Evolutionary conservation across 352 stramenopile species (phyloP).

Genomic region (Paralagenidium karlingii): DNA sequence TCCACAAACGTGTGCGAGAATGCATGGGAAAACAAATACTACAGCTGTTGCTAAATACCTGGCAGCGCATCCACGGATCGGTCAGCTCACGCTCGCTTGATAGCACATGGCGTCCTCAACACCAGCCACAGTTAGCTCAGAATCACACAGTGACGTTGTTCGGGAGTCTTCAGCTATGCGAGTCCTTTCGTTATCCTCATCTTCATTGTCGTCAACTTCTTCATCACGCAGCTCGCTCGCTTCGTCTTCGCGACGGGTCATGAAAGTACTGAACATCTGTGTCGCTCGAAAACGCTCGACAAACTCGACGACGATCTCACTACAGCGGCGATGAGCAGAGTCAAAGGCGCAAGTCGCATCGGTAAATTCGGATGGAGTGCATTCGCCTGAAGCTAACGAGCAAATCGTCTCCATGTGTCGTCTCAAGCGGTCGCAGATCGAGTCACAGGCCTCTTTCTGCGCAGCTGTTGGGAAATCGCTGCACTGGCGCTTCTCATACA

Average conservation of each 20-base stretch:
- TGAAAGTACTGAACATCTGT: conserved; percentile 78
- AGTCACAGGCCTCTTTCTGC: conserved; percentile 57
- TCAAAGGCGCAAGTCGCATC: conserved; percentile 5
- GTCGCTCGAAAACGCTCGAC: conserved; percentile 55
- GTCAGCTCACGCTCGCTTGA: no score
- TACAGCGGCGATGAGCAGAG: conserved; percentile 13
- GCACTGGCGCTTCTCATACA: conserved; percentile 35
- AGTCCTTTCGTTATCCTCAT: conserved; percentile 14
- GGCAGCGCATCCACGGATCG: no score
- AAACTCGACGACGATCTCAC: conserved; percentile 41
- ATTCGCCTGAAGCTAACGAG: conserved; percentile 22
- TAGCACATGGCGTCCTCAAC: no score
- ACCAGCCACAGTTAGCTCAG: no score
- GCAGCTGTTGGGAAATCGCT: conserved; percentile 50
- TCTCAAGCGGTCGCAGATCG: conserved; percentile 48
- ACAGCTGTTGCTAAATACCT: conserved; percentile 47
- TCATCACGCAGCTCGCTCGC: conserved; percentile 12
- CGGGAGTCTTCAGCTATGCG: no score
- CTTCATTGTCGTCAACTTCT: conserved; percentile 11
- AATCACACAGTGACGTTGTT: no score
- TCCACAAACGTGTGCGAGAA: conserved; percentile 27
- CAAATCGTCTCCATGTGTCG: conserved; percentile 51
- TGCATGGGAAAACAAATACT: conserved; percentile 57
- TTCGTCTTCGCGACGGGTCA: conserved; percentile 24
- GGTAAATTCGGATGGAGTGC: conserved; percentile 2